Evolutionary conservation across 139 green algal genomes (phyloP).

Genomic region (Medakamo hakoo): DNA sequence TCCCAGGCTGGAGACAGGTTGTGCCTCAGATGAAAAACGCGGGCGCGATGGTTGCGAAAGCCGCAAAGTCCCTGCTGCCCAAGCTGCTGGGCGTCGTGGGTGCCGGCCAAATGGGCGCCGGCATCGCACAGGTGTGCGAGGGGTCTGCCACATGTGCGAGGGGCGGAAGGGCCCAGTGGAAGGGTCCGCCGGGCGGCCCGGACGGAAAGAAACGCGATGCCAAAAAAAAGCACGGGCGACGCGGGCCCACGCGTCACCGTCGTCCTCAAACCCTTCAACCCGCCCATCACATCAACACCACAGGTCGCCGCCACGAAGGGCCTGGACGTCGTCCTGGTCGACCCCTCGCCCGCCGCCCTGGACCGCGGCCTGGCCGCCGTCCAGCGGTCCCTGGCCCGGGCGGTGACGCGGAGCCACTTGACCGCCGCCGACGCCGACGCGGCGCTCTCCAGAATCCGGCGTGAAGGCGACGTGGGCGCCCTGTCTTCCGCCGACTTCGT

Average conservation of each 20-base stretch:
- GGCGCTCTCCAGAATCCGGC: conserved; percentile 6
- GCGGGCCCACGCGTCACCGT: too few relatives aligned
- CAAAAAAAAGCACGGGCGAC: too few relatives aligned
- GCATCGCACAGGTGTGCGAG: conserved; percentile 28
- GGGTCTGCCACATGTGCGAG: too few relatives aligned
- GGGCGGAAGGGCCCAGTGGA: too few relatives aligned
- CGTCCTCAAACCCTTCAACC: background rate
- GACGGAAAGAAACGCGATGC: background rate
- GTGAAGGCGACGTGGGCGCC: conserved; percentile 6
- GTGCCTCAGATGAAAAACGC: too few relatives aligned
- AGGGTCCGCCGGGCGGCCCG: background rate
- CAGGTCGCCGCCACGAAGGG: conserved; percentile 20
- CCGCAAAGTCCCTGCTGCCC: conserved; percentile 1
- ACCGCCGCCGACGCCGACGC: conserved; percentile 8
- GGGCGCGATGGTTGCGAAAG: too few relatives aligned
- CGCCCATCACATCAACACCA: background rate
- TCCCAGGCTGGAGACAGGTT: too few relatives aligned
- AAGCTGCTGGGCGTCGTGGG: conserved; percentile 43
- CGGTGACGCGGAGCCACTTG: conserved; percentile 16
- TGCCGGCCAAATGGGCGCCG: conserved; percentile 55
- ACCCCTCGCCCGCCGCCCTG: conserved; percentile 12
- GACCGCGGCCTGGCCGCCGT: conserved; percentile 13
- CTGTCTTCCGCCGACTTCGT: conserved; percentile 48
- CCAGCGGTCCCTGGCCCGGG: conserved; percentile 10
- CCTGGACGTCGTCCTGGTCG: conserved; percentile 27